Base-by-base conservation (phyloP, 345 rosid genomes). In the Conringia planisiliqua region DNA sequence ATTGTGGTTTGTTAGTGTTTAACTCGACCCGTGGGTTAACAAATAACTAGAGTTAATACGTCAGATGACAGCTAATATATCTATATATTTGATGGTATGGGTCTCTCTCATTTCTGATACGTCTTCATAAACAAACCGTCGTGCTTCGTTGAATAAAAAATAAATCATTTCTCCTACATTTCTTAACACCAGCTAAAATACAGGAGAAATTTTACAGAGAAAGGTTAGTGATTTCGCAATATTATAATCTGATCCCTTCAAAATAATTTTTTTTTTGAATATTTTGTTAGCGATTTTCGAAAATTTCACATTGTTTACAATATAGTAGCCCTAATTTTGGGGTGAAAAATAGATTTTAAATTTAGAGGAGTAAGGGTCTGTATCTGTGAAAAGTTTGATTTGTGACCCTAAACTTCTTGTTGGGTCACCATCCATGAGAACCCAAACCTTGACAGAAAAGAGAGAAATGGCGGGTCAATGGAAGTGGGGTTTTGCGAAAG, bases 381-480 rank as follows among this genome's bases (percentile, higher is more conserved):
- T 58, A 39, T 66, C 14, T 71, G 1, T 36, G 4, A 2, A 62
- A 58, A 3, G 10, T 12, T 54, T 4, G 68, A 57, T 65, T 71
- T 64, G 10, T 39, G 40, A 65, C 77, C 77, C 72, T 0, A 58
- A 57, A 66, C 57, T 71, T 71, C 63, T 47, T 70, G 16, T 36
- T 39, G 16, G 16, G 66, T 77, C 76, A 64, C 72, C 72, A 64
- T 77, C 75, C 33, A 54, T 46, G 62, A 42, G 24, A 71, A 70
- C 66, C 64, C 57, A 59, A 77, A 58, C 66, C 68, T 79, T 39
- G 70, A 50, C 22, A 36, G 39, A 30, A 30, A 39, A 71, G 44
- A 63, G 42, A 56, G 58, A 71, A 65, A 77, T 71, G 81, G 73
- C 72, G 77, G 80, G 77, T 46, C 72, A 57, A 66, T 8, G 56